Evolutionary conservation across 164 flowering plant species (phyloP).

Genomic region (Umbilicus rupestris): DNA sequence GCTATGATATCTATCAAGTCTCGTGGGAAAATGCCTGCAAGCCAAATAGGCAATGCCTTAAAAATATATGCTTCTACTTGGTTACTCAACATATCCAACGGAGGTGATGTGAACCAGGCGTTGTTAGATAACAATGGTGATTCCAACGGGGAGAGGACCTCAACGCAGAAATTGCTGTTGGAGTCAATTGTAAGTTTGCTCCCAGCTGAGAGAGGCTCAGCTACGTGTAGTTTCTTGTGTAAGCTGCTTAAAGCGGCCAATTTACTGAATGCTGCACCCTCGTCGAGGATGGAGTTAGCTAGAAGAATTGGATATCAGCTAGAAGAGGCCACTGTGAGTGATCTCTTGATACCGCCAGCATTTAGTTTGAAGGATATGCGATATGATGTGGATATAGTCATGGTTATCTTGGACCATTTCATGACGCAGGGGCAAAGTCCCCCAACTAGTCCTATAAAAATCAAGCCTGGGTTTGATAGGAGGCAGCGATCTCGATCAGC

Average conservation of each 20-base stretch:
- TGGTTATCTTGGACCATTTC: slow-evolving; percentile 73
- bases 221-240: slow-evolving; percentile 66
- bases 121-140: slow-evolving; percentile 16
- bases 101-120: slow-evolving; percentile 18
- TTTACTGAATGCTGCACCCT: slow-evolving; percentile 56
- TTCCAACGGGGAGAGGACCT: slow-evolving; percentile 23
- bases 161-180: slow-evolving; percentile 53
- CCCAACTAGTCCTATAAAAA: slow-evolving; percentile 62
- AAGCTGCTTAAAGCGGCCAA: slow-evolving; percentile 74
- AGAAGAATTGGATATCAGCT: slow-evolving; percentile 67
- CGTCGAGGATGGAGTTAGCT: slow-evolving; percentile 71
- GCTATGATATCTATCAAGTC: slow-evolving; percentile 79
- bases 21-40: slow-evolving; percentile 45
- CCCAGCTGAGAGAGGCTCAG: slow-evolving; percentile 73
- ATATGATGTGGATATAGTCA: slow-evolving; percentile 71
- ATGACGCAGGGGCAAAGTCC: slow-evolving; percentile 82
- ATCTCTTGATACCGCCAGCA: slow-evolving; percentile 66
- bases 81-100: slow-evolving; percentile 59
- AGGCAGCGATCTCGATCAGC: slow-evolving; percentile 72
- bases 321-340: slow-evolving; percentile 73
- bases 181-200: slow-evolving; percentile 80
- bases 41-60: slow-evolving; percentile 73
- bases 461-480: slow-evolving; percentile 37
- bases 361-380: slow-evolving; percentile 27
- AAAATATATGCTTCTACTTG: slow-evolving; percentile 67